Percentiles rank a stretch among this genome's conserved stretches.
Conservation (phyloP, 176 grass and related monocot species). For the Oryza brachyantha region DNA sequence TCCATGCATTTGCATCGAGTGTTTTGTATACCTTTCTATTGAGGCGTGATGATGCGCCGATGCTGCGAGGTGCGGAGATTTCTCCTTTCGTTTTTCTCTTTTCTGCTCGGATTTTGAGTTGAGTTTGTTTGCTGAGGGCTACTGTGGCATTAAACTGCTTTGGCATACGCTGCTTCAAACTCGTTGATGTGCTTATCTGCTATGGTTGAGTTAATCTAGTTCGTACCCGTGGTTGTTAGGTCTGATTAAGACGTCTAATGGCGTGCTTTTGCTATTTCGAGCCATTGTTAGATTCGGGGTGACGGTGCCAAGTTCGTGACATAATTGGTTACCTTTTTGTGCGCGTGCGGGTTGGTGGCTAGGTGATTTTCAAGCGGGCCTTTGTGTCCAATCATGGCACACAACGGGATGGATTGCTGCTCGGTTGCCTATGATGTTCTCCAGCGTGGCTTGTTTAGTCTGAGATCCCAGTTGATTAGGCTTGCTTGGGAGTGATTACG, state of each 20-base stretch:
- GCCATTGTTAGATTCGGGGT: background rate
- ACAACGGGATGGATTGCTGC: background rate
- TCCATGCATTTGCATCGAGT: background rate
- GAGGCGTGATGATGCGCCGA: background rate
- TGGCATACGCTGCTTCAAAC: background rate
- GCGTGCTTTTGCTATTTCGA: background rate
- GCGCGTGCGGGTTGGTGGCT: slow-evolving; percentile 16
- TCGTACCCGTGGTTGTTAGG: slow-evolving; percentile 4
- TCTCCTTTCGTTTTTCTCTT: background rate
- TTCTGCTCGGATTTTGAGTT: background rate
- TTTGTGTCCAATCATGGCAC: background rate
- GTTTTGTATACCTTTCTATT: background rate
- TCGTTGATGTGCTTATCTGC: background rate
- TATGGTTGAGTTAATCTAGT: background rate
- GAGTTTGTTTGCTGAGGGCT: background rate
- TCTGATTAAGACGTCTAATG: slow-evolving; percentile 37
- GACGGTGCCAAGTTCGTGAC: background rate
- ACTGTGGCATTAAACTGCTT: background rate
- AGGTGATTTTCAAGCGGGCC: background rate
- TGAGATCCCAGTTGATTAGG: background rate
- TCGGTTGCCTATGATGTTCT: background rate
- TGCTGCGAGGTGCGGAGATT: background rate
- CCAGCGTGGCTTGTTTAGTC: background rate
- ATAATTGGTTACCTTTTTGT: background rate
- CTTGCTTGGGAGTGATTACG: slow-evolving; percentile 10